Percentiles rank a stretch among this genome's conserved stretches.
phyloP scores from a whole-genome alignment of 345 rosid species.

The Angophora floribunda region DNA sequence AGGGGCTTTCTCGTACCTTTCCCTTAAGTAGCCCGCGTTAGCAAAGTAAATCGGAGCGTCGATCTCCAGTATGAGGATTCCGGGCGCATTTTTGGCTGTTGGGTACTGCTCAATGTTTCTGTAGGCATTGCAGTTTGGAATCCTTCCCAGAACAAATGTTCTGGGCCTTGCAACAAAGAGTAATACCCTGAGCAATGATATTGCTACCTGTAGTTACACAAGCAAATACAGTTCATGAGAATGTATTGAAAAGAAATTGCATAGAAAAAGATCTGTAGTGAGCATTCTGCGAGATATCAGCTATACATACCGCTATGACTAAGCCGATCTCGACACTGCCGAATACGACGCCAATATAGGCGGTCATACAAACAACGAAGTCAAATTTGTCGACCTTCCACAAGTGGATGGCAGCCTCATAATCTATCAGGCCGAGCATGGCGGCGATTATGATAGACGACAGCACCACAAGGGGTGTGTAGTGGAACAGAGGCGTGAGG shows the following conservation, averaged over 20 bases:
- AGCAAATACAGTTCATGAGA: background rate
- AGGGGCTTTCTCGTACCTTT: slow-evolving; percentile 32
- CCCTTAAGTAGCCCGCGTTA: slow-evolving; percentile 74
- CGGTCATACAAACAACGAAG: slow-evolving; percentile 61
- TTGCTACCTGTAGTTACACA: slow-evolving; percentile 33
- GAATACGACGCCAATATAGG: slow-evolving; percentile 68
- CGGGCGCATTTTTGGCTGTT: slow-evolving; percentile 37
- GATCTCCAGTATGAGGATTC: slow-evolving; percentile 58
- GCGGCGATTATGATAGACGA: slow-evolving; percentile 77
- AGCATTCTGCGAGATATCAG: background rate
- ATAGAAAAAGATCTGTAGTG: background rate
- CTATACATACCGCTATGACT: slow-evolving; percentile 40
- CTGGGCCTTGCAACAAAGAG: slow-evolving; percentile 83
- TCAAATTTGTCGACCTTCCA: slow-evolving; percentile 82
- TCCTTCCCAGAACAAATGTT: slow-evolving; percentile 55
- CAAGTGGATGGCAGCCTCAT: slow-evolving; percentile 64
- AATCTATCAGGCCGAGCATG: slow-evolving; percentile 84
- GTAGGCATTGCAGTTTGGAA: slow-evolving; percentile 45
- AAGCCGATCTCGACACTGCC: slow-evolving; percentile 69
- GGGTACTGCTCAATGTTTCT: slow-evolving; percentile 72
- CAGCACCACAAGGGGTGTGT: slow-evolving; percentile 78
- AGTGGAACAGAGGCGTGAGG: slow-evolving; percentile 69
- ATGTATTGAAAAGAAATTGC: background rate
- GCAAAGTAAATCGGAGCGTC: slow-evolving; percentile 89
- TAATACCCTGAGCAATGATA: slow-evolving; percentile 59